Evolutionary conservation across 352 stramenopile genomes (phyloP).

Genomic region (Pythium chondricola): DNA sequence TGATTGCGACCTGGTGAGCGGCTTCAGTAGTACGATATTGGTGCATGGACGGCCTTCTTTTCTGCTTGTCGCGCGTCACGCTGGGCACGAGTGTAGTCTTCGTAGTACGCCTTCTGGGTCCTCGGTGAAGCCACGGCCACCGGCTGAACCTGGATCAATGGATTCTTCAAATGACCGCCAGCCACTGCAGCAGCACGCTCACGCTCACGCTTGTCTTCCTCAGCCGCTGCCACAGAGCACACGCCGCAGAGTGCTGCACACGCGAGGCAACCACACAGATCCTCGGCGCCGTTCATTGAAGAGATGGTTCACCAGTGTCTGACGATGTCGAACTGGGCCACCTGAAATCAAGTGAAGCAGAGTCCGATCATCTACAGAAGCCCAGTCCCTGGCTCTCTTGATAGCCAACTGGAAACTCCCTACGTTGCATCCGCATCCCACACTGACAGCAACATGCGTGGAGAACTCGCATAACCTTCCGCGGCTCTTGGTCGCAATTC

Average conservation of each 20-base stretch:
- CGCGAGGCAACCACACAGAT: slow-evolving; percentile 69
- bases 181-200: slow-evolving; percentile 38
- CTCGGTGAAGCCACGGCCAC: slow-evolving; percentile 44
- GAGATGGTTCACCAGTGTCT: neutral
- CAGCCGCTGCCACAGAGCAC: slow-evolving; percentile 66
- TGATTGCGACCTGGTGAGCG: too few relatives aligned
- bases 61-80: slow-evolving; percentile 2
- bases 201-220: slow-evolving; percentile 77
- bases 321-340: neutral
- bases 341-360: too few relatives aligned
- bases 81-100: slow-evolving; percentile 14
- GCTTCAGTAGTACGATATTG: slow-evolving; percentile 12
- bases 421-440: too few relatives aligned
- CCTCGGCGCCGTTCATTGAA: slow-evolving; percentile 80
- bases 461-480: too few relatives aligned
- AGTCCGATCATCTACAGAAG: too few relatives aligned
- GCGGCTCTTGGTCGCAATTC: neutral
- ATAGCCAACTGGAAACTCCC: too few relatives aligned
- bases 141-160: slow-evolving; percentile 57
- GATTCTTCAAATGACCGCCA: slow-evolving; percentile 39
- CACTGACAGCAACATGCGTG: too few relatives aligned
- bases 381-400: too few relatives aligned
- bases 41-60: slow-evolving; percentile 1
- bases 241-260: slow-evolving; percentile 68
- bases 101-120: slow-evolving; percentile 28